These are phyloP conservation scores for Yarrowia hollandica DNA, from an alignment of 805 yeast species.

Conservation along the genomic window DNA sequence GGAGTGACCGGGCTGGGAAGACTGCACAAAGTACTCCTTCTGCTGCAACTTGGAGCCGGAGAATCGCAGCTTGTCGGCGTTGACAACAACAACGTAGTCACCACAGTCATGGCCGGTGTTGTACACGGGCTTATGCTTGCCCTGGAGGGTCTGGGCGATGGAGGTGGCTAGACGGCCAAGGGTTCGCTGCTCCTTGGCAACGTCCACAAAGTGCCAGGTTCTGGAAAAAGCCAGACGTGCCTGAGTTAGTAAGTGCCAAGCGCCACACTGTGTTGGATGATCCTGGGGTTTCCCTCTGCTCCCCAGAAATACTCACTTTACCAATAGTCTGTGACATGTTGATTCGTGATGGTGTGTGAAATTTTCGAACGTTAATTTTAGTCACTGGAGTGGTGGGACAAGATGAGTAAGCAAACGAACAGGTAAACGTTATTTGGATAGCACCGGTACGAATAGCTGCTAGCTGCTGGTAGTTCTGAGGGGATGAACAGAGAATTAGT, in stretches of 20 bases:
- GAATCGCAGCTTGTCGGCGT: slow-evolving; percentile 76
- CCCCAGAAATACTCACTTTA: slow-evolving; percentile 36
- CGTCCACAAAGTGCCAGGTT: slow-evolving; percentile 94
- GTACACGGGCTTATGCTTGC: slow-evolving; percentile 94
- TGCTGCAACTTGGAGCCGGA: slow-evolving; percentile 83
- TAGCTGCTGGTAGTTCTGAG: too few species aligned
- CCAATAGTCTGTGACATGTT: slow-evolving; percentile 47
- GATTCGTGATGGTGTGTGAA: slow-evolving; percentile 24
- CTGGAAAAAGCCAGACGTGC: slow-evolving; percentile 78
- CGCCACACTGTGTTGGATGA: not conserved
- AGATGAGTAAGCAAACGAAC: not conserved
- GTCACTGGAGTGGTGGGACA: not conserved
- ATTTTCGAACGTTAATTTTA: slow-evolving; percentile 18
- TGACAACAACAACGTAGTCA: slow-evolving; percentile 95
- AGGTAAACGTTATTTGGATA: not conserved
- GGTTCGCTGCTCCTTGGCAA: slow-evolving; percentile 78
- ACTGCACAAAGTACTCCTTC: slow-evolving; percentile 86
- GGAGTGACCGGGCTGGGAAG: slow-evolving; percentile 85
- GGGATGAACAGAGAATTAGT: too few species aligned
- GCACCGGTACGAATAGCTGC: too few species aligned
- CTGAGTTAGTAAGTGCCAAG: slow-evolving; percentile 35
- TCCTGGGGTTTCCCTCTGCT: too few species aligned
- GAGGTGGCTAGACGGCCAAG: slow-evolving; percentile 89
- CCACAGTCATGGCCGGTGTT: slow-evolving; percentile 83
- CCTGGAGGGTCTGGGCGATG: slow-evolving; percentile 84